Evolutionary conservation across 179 eudicot genomes (phyloP).

Genomic region (Sideroxylon spinosum): DNA sequence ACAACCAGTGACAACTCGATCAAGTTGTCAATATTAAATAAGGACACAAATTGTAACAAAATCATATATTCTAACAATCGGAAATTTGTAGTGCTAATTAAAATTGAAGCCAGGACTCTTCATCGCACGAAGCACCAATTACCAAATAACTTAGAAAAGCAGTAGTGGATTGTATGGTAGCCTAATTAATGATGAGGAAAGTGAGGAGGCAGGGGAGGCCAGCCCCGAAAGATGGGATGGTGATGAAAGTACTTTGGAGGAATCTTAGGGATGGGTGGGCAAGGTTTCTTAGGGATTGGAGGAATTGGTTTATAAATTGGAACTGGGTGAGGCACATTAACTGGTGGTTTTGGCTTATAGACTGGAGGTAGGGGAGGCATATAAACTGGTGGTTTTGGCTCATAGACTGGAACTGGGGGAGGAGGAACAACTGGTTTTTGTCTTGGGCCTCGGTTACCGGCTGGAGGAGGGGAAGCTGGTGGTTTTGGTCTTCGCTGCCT

Average conservation of each 20-base stretch:
- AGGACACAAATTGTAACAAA: no score
- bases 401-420: constrained; percentile 19
- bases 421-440: not conserved
- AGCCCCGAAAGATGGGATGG: not conserved
- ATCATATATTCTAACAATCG: no score
- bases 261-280: not conserved
- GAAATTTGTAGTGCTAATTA: not conserved
- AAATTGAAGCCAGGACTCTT: not conserved
- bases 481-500: no score
- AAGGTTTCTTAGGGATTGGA: not conserved
- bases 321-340: constrained; percentile 14
- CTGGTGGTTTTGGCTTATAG: constrained; percentile 10
- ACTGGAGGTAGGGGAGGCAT: constrained; percentile 8
- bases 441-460: no score
- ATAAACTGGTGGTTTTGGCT: constrained; percentile 11
- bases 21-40: no score
- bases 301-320: constrained; percentile 28
- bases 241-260: not conserved
- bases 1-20: no score
- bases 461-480: not conserved
- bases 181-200: not conserved
- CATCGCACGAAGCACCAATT: not conserved
- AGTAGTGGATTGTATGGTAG: not conserved
- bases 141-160: not conserved
- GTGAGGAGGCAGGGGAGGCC: constrained; percentile 13